Evolutionary conservation across 495 filamentous ascomycete genomes (phyloP).

Genomic region (Talaromyces stipitatus): DNA sequence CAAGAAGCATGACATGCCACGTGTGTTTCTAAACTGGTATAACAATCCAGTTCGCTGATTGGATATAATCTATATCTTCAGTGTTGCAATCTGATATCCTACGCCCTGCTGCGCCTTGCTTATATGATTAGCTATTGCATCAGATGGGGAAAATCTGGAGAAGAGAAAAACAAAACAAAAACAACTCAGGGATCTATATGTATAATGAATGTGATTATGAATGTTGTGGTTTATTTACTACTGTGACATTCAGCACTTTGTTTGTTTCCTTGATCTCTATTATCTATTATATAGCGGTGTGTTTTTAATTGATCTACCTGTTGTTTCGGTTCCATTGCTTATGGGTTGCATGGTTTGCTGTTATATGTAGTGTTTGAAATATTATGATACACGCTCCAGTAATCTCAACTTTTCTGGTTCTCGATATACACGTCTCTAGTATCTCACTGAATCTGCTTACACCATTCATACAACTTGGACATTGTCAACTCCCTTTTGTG

Average conservation of each 20-base stretch:
- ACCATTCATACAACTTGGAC: neutral
- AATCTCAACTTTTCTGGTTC: no score
- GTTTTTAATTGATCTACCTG: neutral
- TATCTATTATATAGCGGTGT: neutral
- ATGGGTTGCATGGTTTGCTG: no score
- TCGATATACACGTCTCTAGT: neutral
- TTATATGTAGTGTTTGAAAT: no score
- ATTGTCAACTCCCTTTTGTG: neutral
- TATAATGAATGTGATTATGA: neutral
- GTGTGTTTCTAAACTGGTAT: neutral
- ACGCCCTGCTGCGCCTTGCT: no score
- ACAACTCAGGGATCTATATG: neutral
- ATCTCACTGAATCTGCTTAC: neutral
- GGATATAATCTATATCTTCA: neutral
- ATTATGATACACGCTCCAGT: no score
- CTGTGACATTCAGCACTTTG: neutral
- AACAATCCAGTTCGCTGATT: neutral
- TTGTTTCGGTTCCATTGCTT: no score
- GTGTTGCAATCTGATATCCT: neutral
- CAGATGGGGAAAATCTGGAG: neutral
- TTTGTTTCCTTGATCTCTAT: neutral
- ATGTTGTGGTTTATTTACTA: neutral
- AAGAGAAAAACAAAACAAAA: neutral
- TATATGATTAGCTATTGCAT: neutral
- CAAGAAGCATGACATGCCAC: neutral